phyloP scores from a whole-genome alignment of 257 asterid genomes.

The Solanum corneliomulleri region DNA sequence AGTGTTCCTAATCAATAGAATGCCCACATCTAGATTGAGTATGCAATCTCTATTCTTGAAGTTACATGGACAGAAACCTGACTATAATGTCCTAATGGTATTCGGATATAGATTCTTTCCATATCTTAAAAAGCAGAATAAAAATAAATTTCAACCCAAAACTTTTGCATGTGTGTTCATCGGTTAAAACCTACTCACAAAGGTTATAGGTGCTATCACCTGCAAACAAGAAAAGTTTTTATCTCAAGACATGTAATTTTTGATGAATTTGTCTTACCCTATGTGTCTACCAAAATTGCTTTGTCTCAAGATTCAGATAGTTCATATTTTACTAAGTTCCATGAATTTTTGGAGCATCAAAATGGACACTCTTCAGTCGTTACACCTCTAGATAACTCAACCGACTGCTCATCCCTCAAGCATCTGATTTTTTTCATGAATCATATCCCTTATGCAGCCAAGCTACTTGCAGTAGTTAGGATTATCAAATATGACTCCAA shows the following conservation, averaged over 20 bases:
- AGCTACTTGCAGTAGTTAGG: background rate
- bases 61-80: background rate
- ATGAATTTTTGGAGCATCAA: background rate
- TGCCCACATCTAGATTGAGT: background rate
- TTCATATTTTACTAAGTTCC: background rate
- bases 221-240: background rate
- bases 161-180: background rate
- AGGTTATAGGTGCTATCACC: background rate
- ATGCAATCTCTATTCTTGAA: background rate
- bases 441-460: too few species aligned
- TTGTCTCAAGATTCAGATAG: background rate
- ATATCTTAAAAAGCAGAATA: background rate
- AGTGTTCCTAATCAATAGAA: background rate
- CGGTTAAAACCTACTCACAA: background rate
- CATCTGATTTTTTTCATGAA: too few species aligned
- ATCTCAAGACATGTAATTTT: background rate
- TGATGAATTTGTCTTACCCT: background rate
- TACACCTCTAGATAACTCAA: background rate
- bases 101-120: background rate
- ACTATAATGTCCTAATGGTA: background rate
- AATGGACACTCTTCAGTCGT: background rate
- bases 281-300: background rate
- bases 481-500: background rate
- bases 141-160: background rate
- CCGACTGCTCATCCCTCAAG: background rate